Evolutionary conservation across 352 stramenopile genomes (phyloP).

Genomic region (Blastocystis sp.): DNA sequence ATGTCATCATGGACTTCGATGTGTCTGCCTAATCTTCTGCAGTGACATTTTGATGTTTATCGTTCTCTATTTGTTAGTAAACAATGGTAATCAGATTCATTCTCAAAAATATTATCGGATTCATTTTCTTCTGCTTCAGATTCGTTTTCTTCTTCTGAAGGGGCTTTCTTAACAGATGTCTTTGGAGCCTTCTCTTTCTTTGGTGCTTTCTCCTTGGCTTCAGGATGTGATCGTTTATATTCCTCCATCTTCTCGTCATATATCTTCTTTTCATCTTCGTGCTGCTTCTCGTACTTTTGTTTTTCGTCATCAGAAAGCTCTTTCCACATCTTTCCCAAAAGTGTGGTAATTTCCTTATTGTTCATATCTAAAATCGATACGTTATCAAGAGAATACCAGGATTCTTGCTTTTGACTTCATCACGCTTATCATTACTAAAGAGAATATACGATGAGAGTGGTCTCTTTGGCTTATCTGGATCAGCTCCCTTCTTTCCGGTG

Average conservation of each 20-base stretch:
- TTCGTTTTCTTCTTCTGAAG: background rate
- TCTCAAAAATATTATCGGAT: constrained; percentile 47
- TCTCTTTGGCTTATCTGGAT: constrained; percentile 27
- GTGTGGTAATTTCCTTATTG: constrained; percentile 88
- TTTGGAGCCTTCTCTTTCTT: constrained; percentile 54
- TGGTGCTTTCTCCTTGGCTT: constrained; percentile 2
- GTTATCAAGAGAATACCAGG: background rate
- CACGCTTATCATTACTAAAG: background rate
- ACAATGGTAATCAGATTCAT: constrained; percentile 21
- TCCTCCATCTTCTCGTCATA: constrained; percentile 11
- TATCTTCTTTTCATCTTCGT: background rate
- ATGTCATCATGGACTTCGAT: constrained; percentile 71
- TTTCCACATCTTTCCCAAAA: constrained; percentile 83
- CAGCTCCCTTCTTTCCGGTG: background rate
- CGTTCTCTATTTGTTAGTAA: constrained; percentile 73
- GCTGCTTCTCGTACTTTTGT: background rate
- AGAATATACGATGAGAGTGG: constrained; percentile 12
- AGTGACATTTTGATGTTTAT: constrained; percentile 64
- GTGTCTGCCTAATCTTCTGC: no score
- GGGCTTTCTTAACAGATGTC: constrained; percentile 58
- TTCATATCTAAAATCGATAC: constrained; percentile 75
- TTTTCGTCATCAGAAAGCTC: constrained; percentile 82
- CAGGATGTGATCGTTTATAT: constrained; percentile 23
- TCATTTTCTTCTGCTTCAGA: constrained; percentile 1
- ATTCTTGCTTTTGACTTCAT: background rate